A percentile compares a stretch with the other conserved stretches of the same genome.
These are phyloP conservation scores for Paratinospora sagittata DNA, from an alignment of 164 flowering plant genomes.

Conservation along the genomic window DNA sequence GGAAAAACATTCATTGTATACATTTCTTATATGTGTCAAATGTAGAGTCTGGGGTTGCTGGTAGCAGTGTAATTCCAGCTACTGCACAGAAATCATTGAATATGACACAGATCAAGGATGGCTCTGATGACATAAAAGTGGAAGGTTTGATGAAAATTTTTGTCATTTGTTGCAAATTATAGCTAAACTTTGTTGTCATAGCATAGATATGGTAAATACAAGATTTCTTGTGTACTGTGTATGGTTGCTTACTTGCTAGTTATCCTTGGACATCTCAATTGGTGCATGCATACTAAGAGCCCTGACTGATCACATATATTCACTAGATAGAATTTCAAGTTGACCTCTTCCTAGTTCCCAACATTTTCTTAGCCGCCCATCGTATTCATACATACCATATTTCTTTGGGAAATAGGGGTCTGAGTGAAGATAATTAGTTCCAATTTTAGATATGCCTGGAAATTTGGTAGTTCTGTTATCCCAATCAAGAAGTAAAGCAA, in stretches of 20 bases:
- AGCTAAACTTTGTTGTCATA: neutral
- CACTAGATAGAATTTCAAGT: neutral
- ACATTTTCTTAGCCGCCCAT: neutral
- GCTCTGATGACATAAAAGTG: conserved; percentile 34
- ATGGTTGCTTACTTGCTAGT: neutral
- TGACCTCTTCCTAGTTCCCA: neutral
- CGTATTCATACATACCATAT: neutral
- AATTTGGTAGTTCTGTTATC: neutral
- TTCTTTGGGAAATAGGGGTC: neutral
- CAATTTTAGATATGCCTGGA: neutral
- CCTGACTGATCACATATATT: neutral
- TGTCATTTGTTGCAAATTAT: neutral
- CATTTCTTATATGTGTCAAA: conserved; percentile 11
- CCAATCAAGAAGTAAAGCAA: neutral
- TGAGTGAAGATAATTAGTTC: neutral
- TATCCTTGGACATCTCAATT: neutral
- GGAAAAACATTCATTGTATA: neutral
- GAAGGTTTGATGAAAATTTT: conserved; percentile 39
- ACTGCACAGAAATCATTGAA: conserved; percentile 42
- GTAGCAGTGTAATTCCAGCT: conserved; percentile 27
- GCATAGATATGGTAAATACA: neutral
- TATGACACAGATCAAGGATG: conserved; percentile 33
- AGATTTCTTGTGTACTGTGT: neutral
- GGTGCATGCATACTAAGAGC: neutral
- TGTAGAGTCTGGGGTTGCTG: conserved; percentile 30